phyloP scores from a whole-genome alignment of 169 alveolate genomes.

The Plasmodium falciparum region DNA sequence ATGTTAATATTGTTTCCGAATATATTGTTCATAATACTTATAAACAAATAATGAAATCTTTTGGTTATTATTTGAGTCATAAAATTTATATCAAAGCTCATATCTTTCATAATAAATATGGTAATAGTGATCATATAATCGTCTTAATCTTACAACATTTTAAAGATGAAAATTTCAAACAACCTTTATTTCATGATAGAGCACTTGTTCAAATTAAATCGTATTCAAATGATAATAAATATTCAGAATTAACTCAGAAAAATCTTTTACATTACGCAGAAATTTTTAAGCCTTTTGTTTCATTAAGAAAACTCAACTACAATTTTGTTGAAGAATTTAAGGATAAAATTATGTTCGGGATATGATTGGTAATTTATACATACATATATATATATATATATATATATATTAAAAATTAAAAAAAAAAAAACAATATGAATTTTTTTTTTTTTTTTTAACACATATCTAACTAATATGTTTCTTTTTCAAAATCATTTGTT shows the following conservation, averaged over 20 bases:
- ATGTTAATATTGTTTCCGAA: slow-evolving; percentile 64
- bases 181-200: slow-evolving; percentile 60
- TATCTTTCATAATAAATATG: slow-evolving; percentile 81
- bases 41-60: slow-evolving; percentile 26
- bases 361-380: not conserved
- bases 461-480: not conserved
- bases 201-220: slow-evolving; percentile 71
- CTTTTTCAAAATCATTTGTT: not conserved
- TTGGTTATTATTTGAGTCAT: slow-evolving; percentile 36
- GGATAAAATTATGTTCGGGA: slow-evolving; percentile 6
- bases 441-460: not conserved
- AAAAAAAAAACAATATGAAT: too few species aligned
- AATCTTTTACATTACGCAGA: slow-evolving; percentile 69
- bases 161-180: slow-evolving; percentile 38
- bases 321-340: slow-evolving; percentile 52
- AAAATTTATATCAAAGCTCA: slow-evolving; percentile 66
- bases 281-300: slow-evolving; percentile 59
- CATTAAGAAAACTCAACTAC: slow-evolving; percentile 53
- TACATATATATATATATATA: not conserved
- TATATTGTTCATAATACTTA: slow-evolving; percentile 50
- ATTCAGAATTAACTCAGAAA: slow-evolving; percentile 65
- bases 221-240: slow-evolving; percentile 37
- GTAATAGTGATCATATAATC: slow-evolving; percentile 80
- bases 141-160: slow-evolving; percentile 81
- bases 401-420: not conserved